A percentile compares a stretch with the other conserved stretches of the same genome.
Evolutionary conservation across 306 rosid species (phyloP).

Genomic region (Trifolium fragiferum): DNA sequence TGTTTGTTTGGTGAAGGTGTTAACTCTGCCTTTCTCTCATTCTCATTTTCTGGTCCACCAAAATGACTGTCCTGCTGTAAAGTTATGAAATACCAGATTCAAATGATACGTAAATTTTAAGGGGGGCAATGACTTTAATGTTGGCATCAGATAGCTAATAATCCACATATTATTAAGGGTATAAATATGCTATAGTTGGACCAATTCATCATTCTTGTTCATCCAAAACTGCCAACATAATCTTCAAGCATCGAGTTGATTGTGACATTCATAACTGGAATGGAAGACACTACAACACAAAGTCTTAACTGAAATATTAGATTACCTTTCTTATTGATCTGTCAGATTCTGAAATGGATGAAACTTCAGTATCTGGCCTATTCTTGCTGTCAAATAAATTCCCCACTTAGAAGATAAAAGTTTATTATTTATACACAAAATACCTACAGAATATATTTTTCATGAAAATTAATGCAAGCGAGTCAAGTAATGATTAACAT

Average conservation of each 20-base stretch:
- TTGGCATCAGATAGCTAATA: not conserved
- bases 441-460: not conserved
- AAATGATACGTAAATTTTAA: constrained; percentile 28
- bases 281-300: constrained; percentile 1
- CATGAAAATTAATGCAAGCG: not conserved
- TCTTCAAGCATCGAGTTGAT: constrained; percentile 21
- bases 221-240: constrained; percentile 19
- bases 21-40: constrained; percentile 45
- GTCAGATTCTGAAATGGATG: constrained; percentile 50
- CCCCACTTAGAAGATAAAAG: constrained; percentile 18
- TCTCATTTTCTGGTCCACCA: constrained; percentile 48
- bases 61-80: constrained; percentile 56
- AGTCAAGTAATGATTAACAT: constrained; percentile 42
- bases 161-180: constrained; percentile 3
- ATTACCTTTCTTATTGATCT: constrained; percentile 77
- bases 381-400: constrained; percentile 52
- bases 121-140: not conserved
- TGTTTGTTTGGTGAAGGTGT: constrained; percentile 46
- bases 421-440: constrained; percentile 26
- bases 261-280: constrained; percentile 18
- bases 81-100: constrained; percentile 29
- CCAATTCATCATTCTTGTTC: not conserved
- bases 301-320: not conserved
- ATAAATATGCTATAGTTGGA: not conserved
- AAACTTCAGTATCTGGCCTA: constrained; percentile 56